Conservation (phyloP, 345 rosid genomes). For the Salix brachista region DNA sequence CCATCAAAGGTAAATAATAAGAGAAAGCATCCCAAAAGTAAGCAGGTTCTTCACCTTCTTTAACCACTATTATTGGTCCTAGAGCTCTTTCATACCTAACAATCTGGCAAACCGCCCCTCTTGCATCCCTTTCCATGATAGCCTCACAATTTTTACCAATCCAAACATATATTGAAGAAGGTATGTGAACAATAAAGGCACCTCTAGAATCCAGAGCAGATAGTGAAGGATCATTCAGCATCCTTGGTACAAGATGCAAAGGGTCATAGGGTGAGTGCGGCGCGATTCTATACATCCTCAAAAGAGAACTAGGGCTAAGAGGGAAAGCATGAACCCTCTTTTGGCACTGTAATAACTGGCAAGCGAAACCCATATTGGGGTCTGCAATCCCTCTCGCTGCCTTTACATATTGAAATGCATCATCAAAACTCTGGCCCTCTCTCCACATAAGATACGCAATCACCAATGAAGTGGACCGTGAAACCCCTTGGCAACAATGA, state of each 20-base stretch:
- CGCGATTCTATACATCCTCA: conserved; percentile 85
- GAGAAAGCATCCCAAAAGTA: conserved; percentile 86
- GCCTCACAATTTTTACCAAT: conserved; percentile 76
- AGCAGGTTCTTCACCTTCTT: conserved; percentile 88
- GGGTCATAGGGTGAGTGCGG: conserved; percentile 99
- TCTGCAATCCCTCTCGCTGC: conserved; percentile 96
- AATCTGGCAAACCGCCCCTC: conserved; percentile 93
- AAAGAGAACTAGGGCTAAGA: conserved; percentile 90
- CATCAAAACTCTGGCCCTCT: conserved; percentile 98
- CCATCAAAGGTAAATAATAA: conserved; percentile 66
- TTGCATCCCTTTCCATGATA: conserved; percentile 96
- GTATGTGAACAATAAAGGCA: conserved; percentile 84
- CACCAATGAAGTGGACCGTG: conserved; percentile 95
- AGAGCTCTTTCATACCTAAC: conserved; percentile 87
- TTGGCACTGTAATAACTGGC: conserved; percentile 95
- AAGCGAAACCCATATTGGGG: conserved; percentile 99
- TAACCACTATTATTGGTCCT: conserved; percentile 58
- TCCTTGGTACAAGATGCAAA: conserved; percentile 92
- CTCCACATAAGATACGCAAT: conserved; percentile 99
- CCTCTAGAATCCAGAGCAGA: conserved; percentile 91
- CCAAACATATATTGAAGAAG: conserved; percentile 86
- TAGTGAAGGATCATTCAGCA: conserved; percentile 84
- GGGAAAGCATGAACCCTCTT: conserved; percentile 98
- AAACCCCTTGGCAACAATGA: conserved; percentile 98
- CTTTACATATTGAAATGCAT: conserved; percentile 95